Conservation (phyloP, 495 filamentous ascomycete genomes). For the Hypoxylon fragiforme region DNA sequence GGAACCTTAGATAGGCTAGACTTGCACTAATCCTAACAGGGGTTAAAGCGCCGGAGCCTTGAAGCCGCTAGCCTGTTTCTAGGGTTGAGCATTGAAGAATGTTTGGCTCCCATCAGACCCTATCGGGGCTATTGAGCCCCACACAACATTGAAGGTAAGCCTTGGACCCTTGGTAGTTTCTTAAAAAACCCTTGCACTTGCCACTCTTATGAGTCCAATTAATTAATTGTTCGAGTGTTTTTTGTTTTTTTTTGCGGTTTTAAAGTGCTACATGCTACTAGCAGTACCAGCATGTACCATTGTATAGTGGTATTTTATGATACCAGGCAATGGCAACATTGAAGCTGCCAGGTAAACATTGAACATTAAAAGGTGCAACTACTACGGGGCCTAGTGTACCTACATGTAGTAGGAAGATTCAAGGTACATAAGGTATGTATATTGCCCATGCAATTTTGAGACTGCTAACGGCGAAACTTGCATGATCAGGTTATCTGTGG, state of each 20-base stretch:
- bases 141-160: neutral
- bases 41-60: conserved; percentile 21
- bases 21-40: conserved; percentile 17
- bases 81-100: conserved; percentile 7
- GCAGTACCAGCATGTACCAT: no score
- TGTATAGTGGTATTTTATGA: no score
- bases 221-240: conserved; percentile 12
- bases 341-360: no score
- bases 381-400: no score
- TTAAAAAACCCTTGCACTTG: neutral
- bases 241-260: neutral
- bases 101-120: conserved; percentile 13
- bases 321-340: no score
- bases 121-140: conserved; percentile 1
- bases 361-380: no score
- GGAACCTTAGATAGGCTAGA: conserved; percentile 21
- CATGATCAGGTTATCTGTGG: conserved; percentile 29
- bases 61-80: conserved; percentile 16
- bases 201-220: conserved; percentile 1
- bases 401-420: no score
- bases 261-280: neutral
- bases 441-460: conserved; percentile 23
- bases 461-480: conserved; percentile 20
- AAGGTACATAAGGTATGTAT: no score
- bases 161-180: neutral